Base-by-base conservation (phyloP, 495 filamentous ascomycete genomes). In the Aspergillus egyptiacus region DNA sequence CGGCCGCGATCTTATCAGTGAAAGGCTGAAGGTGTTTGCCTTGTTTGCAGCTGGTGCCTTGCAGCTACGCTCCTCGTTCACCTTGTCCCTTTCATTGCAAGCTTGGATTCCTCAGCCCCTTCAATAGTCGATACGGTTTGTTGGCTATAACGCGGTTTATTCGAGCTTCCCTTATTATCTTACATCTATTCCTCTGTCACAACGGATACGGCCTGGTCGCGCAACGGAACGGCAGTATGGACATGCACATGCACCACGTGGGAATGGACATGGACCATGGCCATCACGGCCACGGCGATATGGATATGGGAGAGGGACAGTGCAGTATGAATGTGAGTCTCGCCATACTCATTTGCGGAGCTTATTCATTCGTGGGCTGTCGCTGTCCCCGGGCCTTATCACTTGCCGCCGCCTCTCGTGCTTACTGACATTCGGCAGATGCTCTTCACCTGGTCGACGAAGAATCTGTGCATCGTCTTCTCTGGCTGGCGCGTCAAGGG, bases 371-470 rank as follows among this genome's bases (percentile, higher is more conserved):
- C n/a, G n/a, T n/a, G n/a, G n/a, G n/a, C n/a, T n/a, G n/a, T n/a
- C n/a, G n/a, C n/a, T n/a, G n/a, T n/a, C n/a, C n/a, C n/a, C n/a
- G n/a, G n/a, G n/a, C n/a, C n/a, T n/a, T n/a, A n/a, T n/a, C n/a
- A n/a, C n/a, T n/a, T n/a, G n/a, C n/a, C n/a, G n/a, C n/a, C n/a
- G n/a, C n/a, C n/a, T n/a, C n/a, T n/a, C n/a, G n/a, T n/a, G n/a
- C n/a, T 20, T 43, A n/a, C 46, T 37, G 22, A 48, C 6, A 6
- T 13, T 0, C 17, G 10, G 14, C 53, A 94, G 88, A 97, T 96
- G 91, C 80, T 96, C 27, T 98, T 98, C 68, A 98, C 89, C 43
- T 97, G 93, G 94, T 77, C 86, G 57, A 90, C 89, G 14, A 74
- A 79, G 36, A 81, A 96, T 67, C 86, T 98, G 50, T 98, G 93